Evolutionary conservation across 495 filamentous ascomycete species (phyloP), one percentile per base, ranked within the genome.

Genomic region (Hyaloscypha bicolor): DNA sequence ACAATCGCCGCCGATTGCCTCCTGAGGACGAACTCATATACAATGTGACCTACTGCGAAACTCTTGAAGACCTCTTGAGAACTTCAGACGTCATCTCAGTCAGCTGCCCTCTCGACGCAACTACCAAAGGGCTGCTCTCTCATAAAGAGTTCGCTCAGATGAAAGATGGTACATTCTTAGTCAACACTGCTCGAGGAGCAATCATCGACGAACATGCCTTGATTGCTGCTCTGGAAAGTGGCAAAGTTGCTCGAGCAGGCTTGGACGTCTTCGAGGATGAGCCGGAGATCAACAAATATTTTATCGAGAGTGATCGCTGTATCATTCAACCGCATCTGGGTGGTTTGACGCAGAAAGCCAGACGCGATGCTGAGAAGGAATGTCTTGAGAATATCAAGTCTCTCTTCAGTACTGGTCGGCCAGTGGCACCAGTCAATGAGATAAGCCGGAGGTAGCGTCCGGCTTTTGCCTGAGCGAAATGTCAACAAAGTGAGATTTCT

Each of bases 181-280:
- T 94, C n/a, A 94, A 94, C 73, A 93, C 92, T 3, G 91, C 91
- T 8, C 85, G 91, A 12, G 91, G 91, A n/a, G 88, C 88, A 29
- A 77, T 91, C 64, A 85, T 94, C 21, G 88, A 94, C 69, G 91
- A 94, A 79, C 83, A 76, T 0, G 90, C 88, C 19, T 82, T 93
- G 22, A 91, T 90, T 12, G 80, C 81, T 16, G 89, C 90, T 0
- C 76, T 93, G 4, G 83, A 88, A 25, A 84, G 81, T 11, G 89
- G 89, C 9, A 88, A 89, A 76, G 90, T 92, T 63, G 78, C 78
- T 31, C 79, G 81, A 67, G 80, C 85, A 60, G 90, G 90, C 11
- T 78, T 93, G 56, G 91, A 93, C 72, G 91, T 93, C 30, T 93
- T 84, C 69, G 91, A 92, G 77, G 79, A 90, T 35, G 91, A 93